These are phyloP conservation scores for Gleditsia sinensis DNA, from an alignment of 306 rosid genomes.

Conservation along the genomic window DNA sequence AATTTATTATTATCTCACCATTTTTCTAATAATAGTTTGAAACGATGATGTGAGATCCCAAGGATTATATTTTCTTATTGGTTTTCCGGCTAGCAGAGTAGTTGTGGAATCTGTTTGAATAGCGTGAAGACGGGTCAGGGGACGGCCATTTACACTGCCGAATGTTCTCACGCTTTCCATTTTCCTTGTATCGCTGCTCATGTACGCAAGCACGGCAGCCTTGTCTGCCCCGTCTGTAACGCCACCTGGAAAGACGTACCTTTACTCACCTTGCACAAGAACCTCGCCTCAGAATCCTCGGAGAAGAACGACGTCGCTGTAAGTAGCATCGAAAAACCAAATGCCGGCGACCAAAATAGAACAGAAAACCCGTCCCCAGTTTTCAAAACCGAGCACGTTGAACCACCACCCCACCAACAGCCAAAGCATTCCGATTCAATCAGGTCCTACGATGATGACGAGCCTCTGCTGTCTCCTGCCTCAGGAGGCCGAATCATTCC, in stretches of 20 bases:
- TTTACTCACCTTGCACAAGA: constrained; percentile 50
- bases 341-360: background rate
- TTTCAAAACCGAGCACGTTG: constrained; percentile 3
- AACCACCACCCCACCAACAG: background rate
- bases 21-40: too few relatives aligned
- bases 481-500: constrained; percentile 38
- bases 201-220: constrained; percentile 49
- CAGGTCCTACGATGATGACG: constrained; percentile 60
- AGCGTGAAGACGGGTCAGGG: constrained; percentile 77
- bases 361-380: constrained; percentile 28
- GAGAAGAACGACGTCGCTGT: constrained; percentile 6
- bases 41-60: background rate
- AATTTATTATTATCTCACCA: too few relatives aligned
- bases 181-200: constrained; percentile 70
- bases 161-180: constrained; percentile 76
- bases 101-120: constrained; percentile 70
- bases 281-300: constrained; percentile 12
- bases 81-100: constrained; percentile 46
- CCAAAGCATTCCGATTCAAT: constrained; percentile 9
- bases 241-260: constrained; percentile 67
- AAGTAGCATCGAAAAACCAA: constrained; percentile 2
- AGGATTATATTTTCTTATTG: background rate
- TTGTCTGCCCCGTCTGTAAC: constrained; percentile 71
- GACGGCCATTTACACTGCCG: constrained; percentile 85
- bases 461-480: constrained; percentile 50